phyloP scores from a whole-genome alignment of 192 early-diverging fungal genomes.

The Glomus cerebriforme region DNA sequence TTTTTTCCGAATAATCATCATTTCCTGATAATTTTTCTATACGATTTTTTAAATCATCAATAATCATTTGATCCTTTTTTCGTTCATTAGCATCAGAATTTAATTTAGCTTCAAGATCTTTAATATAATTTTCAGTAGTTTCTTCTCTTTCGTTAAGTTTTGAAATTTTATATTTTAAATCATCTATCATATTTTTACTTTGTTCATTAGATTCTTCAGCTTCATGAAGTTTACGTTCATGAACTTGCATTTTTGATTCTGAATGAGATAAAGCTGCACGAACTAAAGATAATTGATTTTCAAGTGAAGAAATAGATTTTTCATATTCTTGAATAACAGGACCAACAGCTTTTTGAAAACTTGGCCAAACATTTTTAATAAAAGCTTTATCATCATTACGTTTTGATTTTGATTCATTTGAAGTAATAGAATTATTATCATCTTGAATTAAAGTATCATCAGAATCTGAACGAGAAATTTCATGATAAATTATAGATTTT shows the following conservation, averaged over 20 bases:
- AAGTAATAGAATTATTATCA: not conserved
- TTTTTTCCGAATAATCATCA: conserved; percentile 25
- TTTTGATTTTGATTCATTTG: conserved; percentile 19
- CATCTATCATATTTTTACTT: conserved; percentile 35
- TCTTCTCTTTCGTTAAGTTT: conserved; percentile 57
- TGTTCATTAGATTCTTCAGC: conserved; percentile 25
- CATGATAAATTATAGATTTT: too few relatives aligned
- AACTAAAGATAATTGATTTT: conserved; percentile 57
- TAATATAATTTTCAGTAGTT: conserved; percentile 47
- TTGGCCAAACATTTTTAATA: not conserved
- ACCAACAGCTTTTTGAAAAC: conserved; percentile 56
- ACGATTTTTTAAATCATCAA: not conserved
- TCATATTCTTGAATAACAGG: conserved; percentile 74
- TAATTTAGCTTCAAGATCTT: conserved; percentile 43
- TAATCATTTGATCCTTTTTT: conserved; percentile 35
- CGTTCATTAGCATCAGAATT: conserved; percentile 32
- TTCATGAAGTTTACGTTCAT: conserved; percentile 50
- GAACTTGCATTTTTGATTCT: conserved; percentile 55
- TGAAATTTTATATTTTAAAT: conserved; percentile 42
- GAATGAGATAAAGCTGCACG: conserved; percentile 60
- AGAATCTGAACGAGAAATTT: conserved; percentile 51
- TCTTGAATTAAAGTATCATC: conserved; percentile 36
- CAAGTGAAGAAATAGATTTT: conserved; percentile 58
- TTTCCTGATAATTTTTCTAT: not conserved
- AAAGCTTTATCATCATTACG: not conserved